Base-by-base conservation (phyloP, 1,284 basidiomycete species). In the Leccinum huronense region DNA sequence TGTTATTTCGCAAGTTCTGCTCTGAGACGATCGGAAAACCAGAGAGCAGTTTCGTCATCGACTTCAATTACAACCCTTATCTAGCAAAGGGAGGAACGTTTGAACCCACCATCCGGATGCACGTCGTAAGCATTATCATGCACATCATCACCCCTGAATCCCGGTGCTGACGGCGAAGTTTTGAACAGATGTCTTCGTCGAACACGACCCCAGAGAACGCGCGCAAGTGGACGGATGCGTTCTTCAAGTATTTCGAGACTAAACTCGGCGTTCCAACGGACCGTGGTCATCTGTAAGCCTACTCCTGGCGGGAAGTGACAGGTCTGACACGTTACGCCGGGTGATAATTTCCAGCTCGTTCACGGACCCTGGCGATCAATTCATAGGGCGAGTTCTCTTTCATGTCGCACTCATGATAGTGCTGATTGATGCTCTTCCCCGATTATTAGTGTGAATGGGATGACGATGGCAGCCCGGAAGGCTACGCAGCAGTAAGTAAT, bases 71-170 rank as follows among this genome's bases (percentile, higher is more conserved):
- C 71, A 83, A 86, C 65, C 84, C 87, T 61, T 78, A 76, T 42
- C 78, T 88, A 63, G 80, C 84, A 1, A 86, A 86, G 69, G 74
- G 70, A 11, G 86, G 86, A 2, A 81, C 80, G 1, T 54, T 82
- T 84, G 87, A 86, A 23, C 87, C 87, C 19, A 86, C 86, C 2
- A 83, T 86, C 70, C 73, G 80, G 34, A 72, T 88, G 65, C 74
- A 71, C 58, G 76, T 89, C 65, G 86, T 88, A 69, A 42, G 57
- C 31, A 42, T 57, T 2, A 19, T 27, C 8, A 19, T 16, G 55
- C 16, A 9, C 19, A n/a, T 31, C 11, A 55, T 31, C 5, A n/a
- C 19, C 14, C 23, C 10, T 34, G 31, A n/a, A 56, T 16, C 11
- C 34, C 11, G 16, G 13, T 3, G 19, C 57, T 27, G 57, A 58